Percentiles rank a stretch among this genome's conserved stretches.
These are phyloP conservation scores for Gnomoniopsis smithogilvyi DNA, from an alignment of 2,329 filamentous ascomycete species.

Conservation along the genomic window DNA sequence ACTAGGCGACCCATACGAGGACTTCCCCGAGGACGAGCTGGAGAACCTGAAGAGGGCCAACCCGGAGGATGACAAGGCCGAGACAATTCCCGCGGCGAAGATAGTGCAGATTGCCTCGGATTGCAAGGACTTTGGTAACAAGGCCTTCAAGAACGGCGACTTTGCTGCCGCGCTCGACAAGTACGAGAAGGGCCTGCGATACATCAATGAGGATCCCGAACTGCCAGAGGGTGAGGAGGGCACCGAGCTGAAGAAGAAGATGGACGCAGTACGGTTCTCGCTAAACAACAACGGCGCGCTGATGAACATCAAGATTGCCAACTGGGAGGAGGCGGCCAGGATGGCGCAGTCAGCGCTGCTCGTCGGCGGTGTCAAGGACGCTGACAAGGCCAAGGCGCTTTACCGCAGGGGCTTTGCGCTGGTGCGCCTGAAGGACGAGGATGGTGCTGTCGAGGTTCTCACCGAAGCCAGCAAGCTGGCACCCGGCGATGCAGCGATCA, in stretches of 20 bases:
- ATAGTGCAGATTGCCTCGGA: slow-evolving; percentile 77
- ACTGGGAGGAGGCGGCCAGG: slow-evolving; percentile 67
- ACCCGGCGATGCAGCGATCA: slow-evolving; percentile 72
- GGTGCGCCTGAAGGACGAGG: slow-evolving; percentile 78
- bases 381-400: slow-evolving; percentile 84
- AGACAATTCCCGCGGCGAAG: slow-evolving; percentile 62
- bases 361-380: slow-evolving; percentile 61
- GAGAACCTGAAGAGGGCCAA: slow-evolving; percentile 23
- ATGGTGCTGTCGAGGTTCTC: slow-evolving; percentile 72
- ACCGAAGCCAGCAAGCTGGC: slow-evolving; percentile 71
- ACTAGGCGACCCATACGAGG: slow-evolving; percentile 89
- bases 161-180: slow-evolving; percentile 73
- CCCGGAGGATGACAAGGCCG: slow-evolving; percentile 31
- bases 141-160: slow-evolving; percentile 81
- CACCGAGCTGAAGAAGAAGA: slow-evolving; percentile 63
- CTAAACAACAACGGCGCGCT: slow-evolving; percentile 88
- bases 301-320: slow-evolving; percentile 75
- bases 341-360: slow-evolving; percentile 72
- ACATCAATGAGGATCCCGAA: slow-evolving; percentile 81
- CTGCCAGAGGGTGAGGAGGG: slow-evolving; percentile 42
- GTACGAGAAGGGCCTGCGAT: slow-evolving; percentile 90
- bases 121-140: slow-evolving; percentile 90
- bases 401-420: slow-evolving; percentile 80
- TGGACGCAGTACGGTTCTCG: slow-evolving; percentile 75
- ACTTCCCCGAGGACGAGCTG: slow-evolving; percentile 84